Evolutionary conservation across 148 eudicot species (phyloP).

Genomic region (Euryodendron excelsum): DNA sequence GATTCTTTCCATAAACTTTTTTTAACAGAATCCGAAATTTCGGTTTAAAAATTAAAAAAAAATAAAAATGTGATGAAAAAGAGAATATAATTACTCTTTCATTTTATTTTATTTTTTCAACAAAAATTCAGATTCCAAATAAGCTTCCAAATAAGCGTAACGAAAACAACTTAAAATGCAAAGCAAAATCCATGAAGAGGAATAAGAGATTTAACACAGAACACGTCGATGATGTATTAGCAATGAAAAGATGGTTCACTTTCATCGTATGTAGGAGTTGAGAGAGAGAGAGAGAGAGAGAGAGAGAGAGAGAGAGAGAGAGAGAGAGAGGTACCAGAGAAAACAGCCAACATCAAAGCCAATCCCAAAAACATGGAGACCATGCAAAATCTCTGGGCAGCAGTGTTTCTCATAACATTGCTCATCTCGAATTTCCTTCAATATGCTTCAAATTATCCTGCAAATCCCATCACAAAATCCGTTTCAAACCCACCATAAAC

Average conservation of each 20-base stretch:
- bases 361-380: conserved; percentile 1
- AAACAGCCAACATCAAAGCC: conserved; percentile 16
- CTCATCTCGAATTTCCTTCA: not conserved
- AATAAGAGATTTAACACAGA: not conserved
- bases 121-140: too few relatives aligned
- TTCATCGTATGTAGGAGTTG: too few relatives aligned
- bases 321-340: conserved; percentile 11
- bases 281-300: not conserved
- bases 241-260: not conserved
- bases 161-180: not conserved
- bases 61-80: too few relatives aligned
- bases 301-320: conserved; percentile 16
- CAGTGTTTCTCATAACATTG: not conserved
- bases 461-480: not conserved
- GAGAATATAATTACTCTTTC: too few relatives aligned
- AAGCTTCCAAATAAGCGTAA: too few relatives aligned
- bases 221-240: not conserved
- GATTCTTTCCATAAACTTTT: too few relatives aligned
- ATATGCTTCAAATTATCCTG: conserved; percentile 1
- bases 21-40: too few relatives aligned
- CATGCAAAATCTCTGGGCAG: not conserved
- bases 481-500: not conserved
- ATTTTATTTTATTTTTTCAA: too few relatives aligned
- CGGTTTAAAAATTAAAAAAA: too few relatives aligned
- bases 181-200: too few relatives aligned